Evolutionary conservation across 2,329 filamentous ascomycete species (phyloP).

Genomic region (Cercospora beticola): DNA sequence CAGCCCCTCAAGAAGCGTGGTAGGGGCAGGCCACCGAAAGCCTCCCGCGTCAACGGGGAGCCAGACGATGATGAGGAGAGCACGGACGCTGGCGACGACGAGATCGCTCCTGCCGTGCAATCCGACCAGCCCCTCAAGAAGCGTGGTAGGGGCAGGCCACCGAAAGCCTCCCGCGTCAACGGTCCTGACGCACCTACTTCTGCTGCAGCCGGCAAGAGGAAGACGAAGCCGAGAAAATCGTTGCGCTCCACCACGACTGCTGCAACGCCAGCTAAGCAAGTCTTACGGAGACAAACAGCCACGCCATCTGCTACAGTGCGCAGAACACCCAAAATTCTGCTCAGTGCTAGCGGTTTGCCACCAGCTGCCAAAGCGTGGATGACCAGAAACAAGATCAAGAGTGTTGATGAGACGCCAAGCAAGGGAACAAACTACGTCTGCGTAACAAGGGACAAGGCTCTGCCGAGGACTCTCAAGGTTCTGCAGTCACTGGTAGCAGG

Average conservation of each 20-base stretch:
- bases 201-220: not conserved
- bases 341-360: constrained; percentile 23
- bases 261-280: not conserved
- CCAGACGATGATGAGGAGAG: not conserved
- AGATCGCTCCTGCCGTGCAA: constrained; percentile 6
- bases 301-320: constrained; percentile 4
- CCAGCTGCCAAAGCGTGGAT: constrained; percentile 36
- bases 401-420: constrained; percentile 37
- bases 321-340: constrained; percentile 24
- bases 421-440: constrained; percentile 34
- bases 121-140: not conserved
- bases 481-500: constrained; percentile 46
- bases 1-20: not conserved
- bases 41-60: not conserved
- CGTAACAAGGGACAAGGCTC: constrained; percentile 41
- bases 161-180: not conserved
- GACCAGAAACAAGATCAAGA: constrained; percentile 34
- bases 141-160: not conserved
- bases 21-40: not conserved
- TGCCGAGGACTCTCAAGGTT: constrained; percentile 49
- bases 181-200: not conserved
- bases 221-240: not conserved
- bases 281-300: not conserved
- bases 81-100: not conserved
- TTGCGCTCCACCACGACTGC: not conserved